Conservation (phyloP, 2,329 filamentous ascomycete genomes). For the Zymoseptoria crescenta region DNA sequence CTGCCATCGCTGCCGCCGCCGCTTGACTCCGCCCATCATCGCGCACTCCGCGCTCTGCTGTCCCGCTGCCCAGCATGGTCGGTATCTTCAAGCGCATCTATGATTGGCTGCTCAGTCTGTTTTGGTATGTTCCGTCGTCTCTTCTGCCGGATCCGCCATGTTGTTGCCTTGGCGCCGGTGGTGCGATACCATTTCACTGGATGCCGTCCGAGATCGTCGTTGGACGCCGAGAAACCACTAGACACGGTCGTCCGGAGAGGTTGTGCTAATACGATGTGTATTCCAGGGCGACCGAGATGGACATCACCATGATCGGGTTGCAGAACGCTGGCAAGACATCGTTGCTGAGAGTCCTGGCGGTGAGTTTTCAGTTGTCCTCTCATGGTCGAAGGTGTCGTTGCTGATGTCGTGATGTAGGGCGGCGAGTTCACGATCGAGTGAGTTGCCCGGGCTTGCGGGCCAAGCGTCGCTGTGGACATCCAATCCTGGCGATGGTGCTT, state of each 20-base stretch:
- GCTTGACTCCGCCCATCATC: neutral
- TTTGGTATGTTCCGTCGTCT: constrained; percentile 63
- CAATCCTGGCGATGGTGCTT: neutral
- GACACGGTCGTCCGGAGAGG: neutral
- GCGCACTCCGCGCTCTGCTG: neutral
- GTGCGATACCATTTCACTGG: constrained; percentile 3
- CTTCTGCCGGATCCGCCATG: constrained; percentile 6
- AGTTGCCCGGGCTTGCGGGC: constrained; percentile 33
- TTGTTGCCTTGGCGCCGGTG: constrained; percentile 2
- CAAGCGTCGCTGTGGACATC: neutral
- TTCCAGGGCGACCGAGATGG: constrained; percentile 93
- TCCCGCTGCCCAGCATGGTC: constrained; percentile 56
- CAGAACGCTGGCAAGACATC: constrained; percentile 99
- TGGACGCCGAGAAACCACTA: constrained; percentile 13
- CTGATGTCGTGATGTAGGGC: constrained; percentile 55
- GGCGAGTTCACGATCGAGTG: constrained; percentile 99
- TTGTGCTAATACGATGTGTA: constrained; percentile 4
- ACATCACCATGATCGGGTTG: constrained; percentile 97
- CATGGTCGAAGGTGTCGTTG: constrained; percentile 10
- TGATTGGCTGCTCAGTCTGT: constrained; percentile 95
- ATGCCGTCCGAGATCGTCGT: neutral
- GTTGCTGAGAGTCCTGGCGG: constrained; percentile 83
- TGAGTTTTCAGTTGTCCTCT: constrained; percentile 46
- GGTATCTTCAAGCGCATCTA: constrained; percentile 90
- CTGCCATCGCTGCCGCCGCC: constrained; percentile 1